Base-by-base conservation (phyloP, 768 basidiomycete genomes). In the Tylopilus sp. region DNA sequence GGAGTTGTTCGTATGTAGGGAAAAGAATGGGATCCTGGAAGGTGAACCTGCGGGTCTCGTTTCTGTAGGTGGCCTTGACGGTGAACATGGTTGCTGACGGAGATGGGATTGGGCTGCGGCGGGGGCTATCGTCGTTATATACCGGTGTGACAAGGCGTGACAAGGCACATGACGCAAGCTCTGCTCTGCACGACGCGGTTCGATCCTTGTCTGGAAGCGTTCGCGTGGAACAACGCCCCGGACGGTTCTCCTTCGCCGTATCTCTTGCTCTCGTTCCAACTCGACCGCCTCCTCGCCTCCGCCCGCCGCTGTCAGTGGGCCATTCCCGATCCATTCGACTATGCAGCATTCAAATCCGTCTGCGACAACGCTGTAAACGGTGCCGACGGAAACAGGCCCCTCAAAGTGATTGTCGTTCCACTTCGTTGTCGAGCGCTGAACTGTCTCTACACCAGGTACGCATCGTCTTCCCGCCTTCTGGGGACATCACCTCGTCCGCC, bases 41-140 rank as follows among this genome's bases (percentile, higher is more conserved):
- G 3, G 79, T 72, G 59, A 87, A 76, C 60, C 80, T 87, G 61
- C 89, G 81, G 52, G 82, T 87, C 67, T 90, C 86, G 50, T 69
- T 70, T 50, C 78, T 74, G 67, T 88, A 89, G 21, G 86, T 86
- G n/a, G 83, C 87, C 71, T 91, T 91, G 64, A 90, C 79, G 52
- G 82, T 81, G 75, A 89, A 89, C 81, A 85, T 84, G 71, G 74
- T 69, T 59, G 58, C 42, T 50, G 67, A 24, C 56, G 55, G 66
- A 63, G 28, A 29, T 38, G 56, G 16, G 42, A 34, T 25, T 61
- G 51, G 45, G 51, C 53, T 60, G 60, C 65, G 58, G 63, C 62
- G 48, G 46, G 19, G 50, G 50, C 24, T 1, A 22, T 34, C 50
- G 41, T 41, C 41, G 57, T 64, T 60, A n/a, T 42, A 42, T 59